Evolutionary conservation across 768 basidiomycete genomes (phyloP).

Genomic region (Phanerochaete sordida): DNA sequence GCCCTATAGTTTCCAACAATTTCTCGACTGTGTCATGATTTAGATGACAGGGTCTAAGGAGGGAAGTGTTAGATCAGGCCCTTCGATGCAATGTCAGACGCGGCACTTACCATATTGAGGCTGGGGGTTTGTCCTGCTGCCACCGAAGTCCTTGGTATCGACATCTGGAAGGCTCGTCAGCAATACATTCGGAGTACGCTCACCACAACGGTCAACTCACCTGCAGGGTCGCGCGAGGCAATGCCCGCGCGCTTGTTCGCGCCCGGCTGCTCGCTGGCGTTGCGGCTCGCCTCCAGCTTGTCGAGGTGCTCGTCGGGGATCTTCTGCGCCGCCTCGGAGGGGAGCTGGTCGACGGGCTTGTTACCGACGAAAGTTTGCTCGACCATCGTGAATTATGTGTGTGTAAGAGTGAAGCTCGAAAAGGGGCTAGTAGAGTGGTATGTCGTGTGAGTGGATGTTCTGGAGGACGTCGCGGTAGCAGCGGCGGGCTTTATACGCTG

Average conservation of each 20-base stretch:
- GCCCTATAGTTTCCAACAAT: not conserved
- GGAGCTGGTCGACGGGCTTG: slow-evolving; percentile 23
- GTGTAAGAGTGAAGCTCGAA: no score
- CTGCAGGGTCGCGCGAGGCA: slow-evolving; percentile 22
- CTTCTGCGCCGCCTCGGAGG: slow-evolving; percentile 17
- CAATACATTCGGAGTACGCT: not conserved
- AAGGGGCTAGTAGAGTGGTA: not conserved
- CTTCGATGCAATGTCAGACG: no score
- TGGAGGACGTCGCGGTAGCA: not conserved
- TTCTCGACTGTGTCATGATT: not conserved
- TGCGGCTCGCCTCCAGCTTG: slow-evolving; percentile 16
- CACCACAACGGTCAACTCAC: not conserved
- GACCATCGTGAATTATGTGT: slow-evolving; percentile 7
- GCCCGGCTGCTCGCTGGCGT: slow-evolving; percentile 18
- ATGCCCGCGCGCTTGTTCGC: slow-evolving; percentile 28
- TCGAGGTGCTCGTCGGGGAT: slow-evolving; percentile 23
- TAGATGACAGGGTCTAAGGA: not conserved
- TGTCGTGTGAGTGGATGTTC: not conserved
- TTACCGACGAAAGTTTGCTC: slow-evolving; percentile 26
- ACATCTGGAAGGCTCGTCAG: not conserved
- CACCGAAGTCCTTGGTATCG: not conserved
- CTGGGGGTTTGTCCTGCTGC: not conserved
- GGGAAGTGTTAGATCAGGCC: not conserved
- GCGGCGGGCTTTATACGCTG: not conserved
- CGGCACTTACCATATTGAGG: not conserved